These are phyloP conservation scores for Colletotrichum kahawae DNA, from an alignment of 2,329 filamentous ascomycete species.

Conservation along the genomic window DNA sequence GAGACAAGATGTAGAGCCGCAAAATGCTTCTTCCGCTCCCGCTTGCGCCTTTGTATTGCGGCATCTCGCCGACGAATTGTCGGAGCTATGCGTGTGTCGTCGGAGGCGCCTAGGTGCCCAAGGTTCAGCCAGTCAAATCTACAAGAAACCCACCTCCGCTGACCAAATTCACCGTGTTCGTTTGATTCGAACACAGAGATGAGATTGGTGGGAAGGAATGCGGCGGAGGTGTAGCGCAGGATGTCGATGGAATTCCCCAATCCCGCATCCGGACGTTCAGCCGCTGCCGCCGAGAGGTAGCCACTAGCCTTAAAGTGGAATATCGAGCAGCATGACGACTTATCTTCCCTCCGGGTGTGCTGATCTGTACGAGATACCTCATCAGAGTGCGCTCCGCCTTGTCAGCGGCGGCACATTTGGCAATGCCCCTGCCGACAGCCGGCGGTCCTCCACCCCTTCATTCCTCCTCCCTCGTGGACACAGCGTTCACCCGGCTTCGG, in stretches of 20 bases:
- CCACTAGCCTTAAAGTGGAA: slow-evolving; percentile 1
- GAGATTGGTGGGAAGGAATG: background rate
- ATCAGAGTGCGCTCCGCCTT: background rate
- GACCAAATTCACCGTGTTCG: background rate
- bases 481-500: background rate
- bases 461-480: background rate
- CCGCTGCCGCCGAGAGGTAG: background rate
- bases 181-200: background rate
- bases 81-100: background rate
- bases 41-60: background rate
- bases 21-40: background rate
- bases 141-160: background rate
- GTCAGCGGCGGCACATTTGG: background rate
- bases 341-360: background rate
- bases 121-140: background rate
- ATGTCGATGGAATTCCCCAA: background rate
- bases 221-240: background rate
- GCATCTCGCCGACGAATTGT: background rate
- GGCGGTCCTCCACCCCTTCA: background rate
- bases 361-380: background rate
- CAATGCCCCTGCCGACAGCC: background rate
- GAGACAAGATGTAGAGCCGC: background rate
- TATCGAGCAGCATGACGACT: background rate
- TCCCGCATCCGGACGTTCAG: slow-evolving; percentile 8
- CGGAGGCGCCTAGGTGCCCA: background rate